Conservation (phyloP, 352 stramenopile genomes). For the Thalassiosira livingstoniorum region DNA sequence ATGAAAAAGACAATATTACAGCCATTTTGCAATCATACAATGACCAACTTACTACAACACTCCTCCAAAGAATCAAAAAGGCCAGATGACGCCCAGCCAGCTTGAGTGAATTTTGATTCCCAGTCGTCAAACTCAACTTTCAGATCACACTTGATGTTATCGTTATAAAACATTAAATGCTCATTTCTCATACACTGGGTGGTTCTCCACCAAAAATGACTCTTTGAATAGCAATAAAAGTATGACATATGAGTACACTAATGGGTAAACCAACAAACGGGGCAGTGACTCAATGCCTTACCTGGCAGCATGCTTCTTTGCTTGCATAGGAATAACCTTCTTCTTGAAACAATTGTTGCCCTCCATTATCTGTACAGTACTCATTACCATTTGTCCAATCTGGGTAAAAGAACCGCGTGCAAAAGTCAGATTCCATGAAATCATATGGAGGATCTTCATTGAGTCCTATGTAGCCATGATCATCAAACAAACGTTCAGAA, state of each 20-base stretch:
- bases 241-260: too few species aligned
- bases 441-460: background rate
- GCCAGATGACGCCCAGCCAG: background rate
- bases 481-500: conserved; percentile 3
- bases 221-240: too few species aligned
- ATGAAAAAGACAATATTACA: background rate
- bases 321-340: conserved; percentile 9
- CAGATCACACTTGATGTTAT: background rate
- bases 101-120: conserved; percentile 35
- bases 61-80: conserved; percentile 13
- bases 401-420: conserved; percentile 3
- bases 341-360: background rate
- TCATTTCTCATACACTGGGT: conserved; percentile 43
- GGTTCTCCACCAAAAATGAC: conserved; percentile 45
- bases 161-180: conserved; percentile 25
- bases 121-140: conserved; percentile 31
- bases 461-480: conserved; percentile 3
- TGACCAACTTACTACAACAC: conserved; percentile 22
- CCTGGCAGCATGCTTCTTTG: conserved; percentile 50
- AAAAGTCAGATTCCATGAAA: conserved; percentile 1
- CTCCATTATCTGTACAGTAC: conserved; percentile 1
- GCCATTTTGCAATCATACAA: background rate
- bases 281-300: background rate
- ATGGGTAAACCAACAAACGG: background rate
- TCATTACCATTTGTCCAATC: conserved; percentile 6